phyloP scores from a whole-genome alignment of 1,139 yeast species.

The Candida dubliniensis region DNA sequence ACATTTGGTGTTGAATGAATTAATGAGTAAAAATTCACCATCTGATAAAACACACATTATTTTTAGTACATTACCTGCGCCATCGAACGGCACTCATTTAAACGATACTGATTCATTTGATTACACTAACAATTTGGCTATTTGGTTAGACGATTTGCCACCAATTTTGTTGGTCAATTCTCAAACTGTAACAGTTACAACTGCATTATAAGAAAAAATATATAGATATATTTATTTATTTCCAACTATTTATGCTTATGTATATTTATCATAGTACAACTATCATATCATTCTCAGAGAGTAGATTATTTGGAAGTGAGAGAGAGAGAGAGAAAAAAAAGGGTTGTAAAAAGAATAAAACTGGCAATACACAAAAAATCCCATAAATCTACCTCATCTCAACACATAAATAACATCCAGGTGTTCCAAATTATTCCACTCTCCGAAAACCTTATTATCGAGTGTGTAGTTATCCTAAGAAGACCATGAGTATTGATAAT shows the following conservation, averaged over 20 bases:
- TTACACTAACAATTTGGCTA: conserved; percentile 71
- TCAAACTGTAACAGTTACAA: conserved; percentile 93
- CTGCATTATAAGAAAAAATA: conserved; percentile 55
- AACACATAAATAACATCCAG: neutral
- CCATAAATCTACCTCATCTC: no score
- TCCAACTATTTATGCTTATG: no score
- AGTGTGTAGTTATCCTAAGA: conserved; percentile 3
- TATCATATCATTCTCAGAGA: no score
- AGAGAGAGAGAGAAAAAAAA: no score
- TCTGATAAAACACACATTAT: conserved; percentile 63
- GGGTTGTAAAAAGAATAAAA: no score
- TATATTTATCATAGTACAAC: no score
- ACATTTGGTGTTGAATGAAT: conserved; percentile 80
- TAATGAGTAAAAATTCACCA: conserved; percentile 67
- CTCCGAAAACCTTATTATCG: neutral
- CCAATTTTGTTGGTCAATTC: conserved; percentile 82
- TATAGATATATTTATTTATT: no score
- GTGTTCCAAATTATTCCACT: neutral
- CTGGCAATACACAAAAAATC: no score
- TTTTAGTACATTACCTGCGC: conserved; percentile 88
- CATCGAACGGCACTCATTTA: conserved; percentile 76
- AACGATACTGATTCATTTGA: conserved; percentile 67
- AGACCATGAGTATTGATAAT: conserved; percentile 3
- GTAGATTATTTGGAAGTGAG: no score
- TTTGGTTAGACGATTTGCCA: conserved; percentile 81